Evolutionary conservation across 495 filamentous ascomycete species (phyloP).

Genomic region (Penicillium maclennaniae): DNA sequence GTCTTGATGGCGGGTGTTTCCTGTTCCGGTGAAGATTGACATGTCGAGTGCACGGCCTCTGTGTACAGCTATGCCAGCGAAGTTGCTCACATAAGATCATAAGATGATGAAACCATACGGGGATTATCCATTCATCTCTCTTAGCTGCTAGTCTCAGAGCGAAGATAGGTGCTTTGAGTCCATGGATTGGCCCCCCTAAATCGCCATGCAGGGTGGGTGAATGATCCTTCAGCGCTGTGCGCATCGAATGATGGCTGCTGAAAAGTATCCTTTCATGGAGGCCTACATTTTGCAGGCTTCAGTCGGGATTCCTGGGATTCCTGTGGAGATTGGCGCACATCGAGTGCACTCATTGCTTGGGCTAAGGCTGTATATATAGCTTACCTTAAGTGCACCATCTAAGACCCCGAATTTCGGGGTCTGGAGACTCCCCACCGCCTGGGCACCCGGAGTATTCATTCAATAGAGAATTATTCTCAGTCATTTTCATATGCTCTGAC

Average conservation of each 20-base stretch:
- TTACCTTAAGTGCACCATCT: no score
- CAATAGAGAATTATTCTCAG: no score
- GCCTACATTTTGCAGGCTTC: no score
- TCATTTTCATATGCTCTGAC: no score
- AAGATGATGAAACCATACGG: not conserved
- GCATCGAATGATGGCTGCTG: not conserved
- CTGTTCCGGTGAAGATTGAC: not conserved
- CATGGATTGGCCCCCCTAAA: not conserved
- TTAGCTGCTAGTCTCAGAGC: not conserved
- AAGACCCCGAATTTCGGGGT: no score
- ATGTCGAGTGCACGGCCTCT: not conserved
- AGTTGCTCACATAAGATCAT: not conserved
- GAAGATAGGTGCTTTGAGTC: not conserved
- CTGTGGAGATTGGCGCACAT: no score
- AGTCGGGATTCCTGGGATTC: no score
- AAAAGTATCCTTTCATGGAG: not conserved
- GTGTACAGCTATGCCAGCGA: not conserved
- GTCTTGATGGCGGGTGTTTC: not conserved
- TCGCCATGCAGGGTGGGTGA: not conserved
- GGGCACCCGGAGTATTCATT: no score
- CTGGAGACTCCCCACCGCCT: no score
- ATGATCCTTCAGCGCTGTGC: not conserved
- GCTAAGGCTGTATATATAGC: no score
- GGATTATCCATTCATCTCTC: not conserved
- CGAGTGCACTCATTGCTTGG: no score